Percentiles rank a stretch among this genome's conserved stretches.
phyloP scores from a whole-genome alignment of 1,284 basidiomycete species.

The Tilletia indica region DNA sequence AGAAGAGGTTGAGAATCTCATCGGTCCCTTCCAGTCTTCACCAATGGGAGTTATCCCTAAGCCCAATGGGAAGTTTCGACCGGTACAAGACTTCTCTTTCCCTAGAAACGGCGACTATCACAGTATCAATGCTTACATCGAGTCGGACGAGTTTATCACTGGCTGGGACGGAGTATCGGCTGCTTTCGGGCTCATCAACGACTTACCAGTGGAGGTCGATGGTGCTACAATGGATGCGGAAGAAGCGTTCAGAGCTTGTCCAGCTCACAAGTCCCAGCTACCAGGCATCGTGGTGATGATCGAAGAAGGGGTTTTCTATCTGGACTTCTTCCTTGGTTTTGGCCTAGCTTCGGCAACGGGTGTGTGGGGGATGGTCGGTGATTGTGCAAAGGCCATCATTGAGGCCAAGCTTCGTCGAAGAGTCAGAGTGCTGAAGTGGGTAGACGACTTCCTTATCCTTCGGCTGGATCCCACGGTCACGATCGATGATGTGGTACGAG shows the following conservation, averaged over 20 bases:
- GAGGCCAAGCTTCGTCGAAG: too few relatives aligned
- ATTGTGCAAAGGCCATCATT: neutral
- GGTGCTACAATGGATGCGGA: neutral
- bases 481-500: neutral
- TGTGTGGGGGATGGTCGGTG: neutral
- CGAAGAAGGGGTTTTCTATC: neutral
- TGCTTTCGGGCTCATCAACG: too few relatives aligned
- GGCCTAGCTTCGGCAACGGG: neutral
- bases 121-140: neutral
- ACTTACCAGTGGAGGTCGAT: too few relatives aligned
- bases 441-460: slow-evolving; percentile 7
- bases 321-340: neutral
- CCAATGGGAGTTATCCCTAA: neutral
- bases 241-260: neutral
- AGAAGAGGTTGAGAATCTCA: neutral
- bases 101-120: neutral
- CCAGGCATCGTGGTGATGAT: neutral
- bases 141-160: neutral
- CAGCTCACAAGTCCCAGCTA: too few relatives aligned
- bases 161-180: neutral
- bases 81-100: slow-evolving; percentile 13
- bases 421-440: slow-evolving; percentile 1
- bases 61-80: neutral
- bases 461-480: neutral
- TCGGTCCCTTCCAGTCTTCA: slow-evolving; percentile 1